phyloP scores from a whole-genome alignment of 192 early-diverging fungal species.

The Spinellus fusiger region DNA sequence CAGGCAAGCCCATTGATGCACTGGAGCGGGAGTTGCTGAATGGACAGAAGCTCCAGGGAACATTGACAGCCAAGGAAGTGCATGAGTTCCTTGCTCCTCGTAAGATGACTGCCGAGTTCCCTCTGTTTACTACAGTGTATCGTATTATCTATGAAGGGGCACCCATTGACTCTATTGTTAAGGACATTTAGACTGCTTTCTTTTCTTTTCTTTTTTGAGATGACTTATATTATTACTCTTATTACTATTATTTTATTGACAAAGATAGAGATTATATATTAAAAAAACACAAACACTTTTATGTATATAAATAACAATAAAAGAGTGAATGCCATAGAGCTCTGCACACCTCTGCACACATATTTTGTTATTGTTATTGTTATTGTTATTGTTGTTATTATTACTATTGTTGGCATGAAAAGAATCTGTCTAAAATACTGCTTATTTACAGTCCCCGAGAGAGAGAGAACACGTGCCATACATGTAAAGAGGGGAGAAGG shows the following conservation, averaged over 20 bases:
- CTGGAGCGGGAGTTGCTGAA: constrained; percentile 90
- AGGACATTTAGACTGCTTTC: constrained; percentile 17
- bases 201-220: neutral
- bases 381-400: no score
- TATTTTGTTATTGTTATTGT: no score
- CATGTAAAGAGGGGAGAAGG: neutral
- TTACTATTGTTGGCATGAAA: no score
- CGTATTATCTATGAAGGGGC: constrained; percentile 73
- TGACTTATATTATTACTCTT: neutral
- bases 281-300: neutral
- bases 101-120: constrained; percentile 39
- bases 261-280: neutral
- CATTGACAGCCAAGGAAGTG: constrained; percentile 83
- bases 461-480: no score
- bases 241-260: neutral
- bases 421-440: no score
- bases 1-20: constrained; percentile 85
- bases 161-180: constrained; percentile 23
- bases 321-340: no score
- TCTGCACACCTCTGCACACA: no score
- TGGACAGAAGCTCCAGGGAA: constrained; percentile 97
- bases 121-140: constrained; percentile 86
- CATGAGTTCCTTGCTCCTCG: constrained; percentile 67
- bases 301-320: no score
- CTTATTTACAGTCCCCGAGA: no score